Base-by-base conservation (phyloP, 2,329 filamentous ascomycete species). In the Fusarium nelsonii region DNA sequence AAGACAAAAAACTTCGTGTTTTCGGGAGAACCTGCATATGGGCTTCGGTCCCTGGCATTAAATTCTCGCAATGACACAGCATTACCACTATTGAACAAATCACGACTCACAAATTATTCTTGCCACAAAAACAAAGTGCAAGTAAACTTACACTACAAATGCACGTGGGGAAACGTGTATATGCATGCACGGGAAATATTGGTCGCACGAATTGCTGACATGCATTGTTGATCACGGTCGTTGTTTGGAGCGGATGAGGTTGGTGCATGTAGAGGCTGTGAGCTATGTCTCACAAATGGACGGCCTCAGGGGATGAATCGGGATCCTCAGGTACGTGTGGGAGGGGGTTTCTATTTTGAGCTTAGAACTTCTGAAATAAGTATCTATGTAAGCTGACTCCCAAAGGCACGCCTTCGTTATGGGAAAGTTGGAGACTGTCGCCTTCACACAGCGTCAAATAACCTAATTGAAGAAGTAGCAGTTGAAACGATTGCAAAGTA, bases 31-130 rank as follows among this genome's bases (percentile, higher is more conserved):
- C 30, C 39, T 58, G 40, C 23, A 44, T 28, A 44, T 37, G 43
- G 28, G 54, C 54, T 26, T 26, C 51, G 54, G 68, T 51, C 46
- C 68, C 69, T 71, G 65, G 41, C 65, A 55, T 57, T 16, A 32
- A 49, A 37, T 37, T 18, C 7, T 56, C 39, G 12, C 23, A 34
- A 14, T 5, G 3, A 48, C 56, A 36, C 4, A 0, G n/a, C 9
- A 16, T n/a, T 4, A 28, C 11, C 32, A 11, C 28, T 12, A 7
- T 4, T 8, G 16, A 28, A 1, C 53, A 41, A 69, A 54, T 33
- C 33, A 54, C 32, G 14, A 18, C 11, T 6, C 8, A 6, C 34
- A 8, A 7, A 45, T 34, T 50, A 26, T 61, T 46, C 54, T 46
- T 15, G 34, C 45, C 6, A 53, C 48, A 63, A 63, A 18, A 57